Percentiles rank a stretch among this genome's conserved stretches.
Evolutionary conservation across 2,329 filamentous ascomycete genomes (phyloP).

Genomic region (Fusarium sambucinum): DNA sequence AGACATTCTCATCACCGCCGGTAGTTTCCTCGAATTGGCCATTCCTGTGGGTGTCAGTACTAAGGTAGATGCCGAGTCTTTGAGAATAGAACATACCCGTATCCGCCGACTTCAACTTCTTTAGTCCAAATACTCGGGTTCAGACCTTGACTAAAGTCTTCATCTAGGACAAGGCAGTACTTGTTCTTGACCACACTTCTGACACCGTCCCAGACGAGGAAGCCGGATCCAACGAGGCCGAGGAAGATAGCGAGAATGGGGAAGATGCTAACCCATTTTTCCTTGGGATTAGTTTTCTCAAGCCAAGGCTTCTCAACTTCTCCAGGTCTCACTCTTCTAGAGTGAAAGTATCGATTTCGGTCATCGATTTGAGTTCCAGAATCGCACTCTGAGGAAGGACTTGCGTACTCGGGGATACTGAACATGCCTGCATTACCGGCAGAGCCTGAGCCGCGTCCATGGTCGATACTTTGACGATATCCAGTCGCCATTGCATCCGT

Average conservation of each 20-base stretch:
- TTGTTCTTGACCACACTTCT: constrained; percentile 78
- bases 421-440: constrained; percentile 37
- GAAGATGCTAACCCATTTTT: constrained; percentile 89
- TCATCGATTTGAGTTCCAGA: constrained; percentile 55
- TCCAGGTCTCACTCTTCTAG: constrained; percentile 77
- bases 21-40: constrained; percentile 87
- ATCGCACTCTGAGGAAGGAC: constrained; percentile 55
- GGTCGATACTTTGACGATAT: constrained; percentile 34
- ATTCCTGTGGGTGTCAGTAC: constrained; percentile 64
- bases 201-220: constrained; percentile 82
- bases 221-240: constrained; percentile 75
- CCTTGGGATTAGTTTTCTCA: constrained; percentile 77
- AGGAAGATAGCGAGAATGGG: constrained; percentile 77
- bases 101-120: constrained; percentile 80
- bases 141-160: constrained; percentile 72
- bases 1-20: constrained; percentile 77
- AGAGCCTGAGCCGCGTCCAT: constrained; percentile 19
- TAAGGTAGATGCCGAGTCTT: too few species aligned
- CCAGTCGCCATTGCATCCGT: constrained; percentile 21
- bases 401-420: constrained; percentile 39
- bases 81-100: constrained; percentile 68
- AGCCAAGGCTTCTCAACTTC: constrained; percentile 83
- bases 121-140: constrained; percentile 76
- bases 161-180: constrained; percentile 76
- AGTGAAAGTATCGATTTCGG: constrained; percentile 75